These are phyloP conservation scores for Rhynchospora breviuscula DNA, from an alignment of 176 grass and related monocot species.

Conservation along the genomic window DNA sequence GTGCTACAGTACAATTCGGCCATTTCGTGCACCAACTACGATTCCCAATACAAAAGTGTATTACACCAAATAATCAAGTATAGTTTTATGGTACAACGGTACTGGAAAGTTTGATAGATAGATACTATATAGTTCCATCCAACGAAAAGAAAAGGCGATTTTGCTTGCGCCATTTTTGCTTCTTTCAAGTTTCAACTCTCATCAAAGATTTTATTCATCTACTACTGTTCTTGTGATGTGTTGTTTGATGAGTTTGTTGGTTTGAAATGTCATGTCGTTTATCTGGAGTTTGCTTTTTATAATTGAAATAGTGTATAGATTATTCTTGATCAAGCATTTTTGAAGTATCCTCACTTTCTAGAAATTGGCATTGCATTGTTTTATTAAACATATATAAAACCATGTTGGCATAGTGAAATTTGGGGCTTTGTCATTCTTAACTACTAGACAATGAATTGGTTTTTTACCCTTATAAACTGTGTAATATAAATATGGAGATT, in stretches of 20 bases:
- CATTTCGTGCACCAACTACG: not conserved
- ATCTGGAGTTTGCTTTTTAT: not conserved
- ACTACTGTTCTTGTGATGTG: not conserved
- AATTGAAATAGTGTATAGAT: not conserved
- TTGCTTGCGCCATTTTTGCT: too few species aligned
- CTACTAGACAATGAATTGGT: not conserved
- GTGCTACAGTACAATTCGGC: conserved; percentile 25
- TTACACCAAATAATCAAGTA: not conserved
- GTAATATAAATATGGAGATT: too few species aligned
- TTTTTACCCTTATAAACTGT: too few species aligned
- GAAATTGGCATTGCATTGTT: not conserved
- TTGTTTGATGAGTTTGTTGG: not conserved
- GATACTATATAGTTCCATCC: not conserved
- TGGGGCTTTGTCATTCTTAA: not conserved
- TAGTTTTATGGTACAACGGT: too few species aligned
- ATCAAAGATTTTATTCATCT: not conserved
- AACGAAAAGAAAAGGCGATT: not conserved
- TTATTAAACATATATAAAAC: not conserved
- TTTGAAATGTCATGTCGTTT: not conserved
- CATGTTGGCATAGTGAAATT: not conserved
- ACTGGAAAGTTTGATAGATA: not conserved
- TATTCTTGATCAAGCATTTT: not conserved
- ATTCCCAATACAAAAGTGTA: not conserved
- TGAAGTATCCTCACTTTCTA: not conserved
- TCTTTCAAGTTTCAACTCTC: too few species aligned